Percentiles rank a stretch among this genome's conserved stretches.
Conservation (phyloP, 495 filamentous ascomycete genomes). For the Penicillium salamii region DNA sequence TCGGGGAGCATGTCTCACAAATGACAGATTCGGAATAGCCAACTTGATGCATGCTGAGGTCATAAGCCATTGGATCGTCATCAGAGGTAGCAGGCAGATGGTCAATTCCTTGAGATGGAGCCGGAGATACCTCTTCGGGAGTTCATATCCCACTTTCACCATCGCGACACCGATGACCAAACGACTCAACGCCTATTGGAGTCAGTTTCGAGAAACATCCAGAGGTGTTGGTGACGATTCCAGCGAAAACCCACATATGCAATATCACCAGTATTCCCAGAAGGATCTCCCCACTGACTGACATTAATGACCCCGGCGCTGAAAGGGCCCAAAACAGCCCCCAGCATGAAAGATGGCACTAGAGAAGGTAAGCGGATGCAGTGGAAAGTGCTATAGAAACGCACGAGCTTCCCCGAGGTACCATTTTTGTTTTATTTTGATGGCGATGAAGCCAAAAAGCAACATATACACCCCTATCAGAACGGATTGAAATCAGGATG, state of each 20-base stretch:
- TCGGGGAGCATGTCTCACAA: slow-evolving; percentile 13
- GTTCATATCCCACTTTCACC: slow-evolving; percentile 32
- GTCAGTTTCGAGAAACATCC: slow-evolving; percentile 8
- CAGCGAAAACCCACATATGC: no score
- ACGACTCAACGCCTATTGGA: slow-evolving; percentile 38
- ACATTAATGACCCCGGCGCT: slow-evolving; percentile 47
- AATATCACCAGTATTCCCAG: slow-evolving; percentile 38
- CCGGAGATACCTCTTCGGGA: slow-evolving; percentile 34
- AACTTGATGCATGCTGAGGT: slow-evolving; percentile 37
- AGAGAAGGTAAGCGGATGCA: background rate
- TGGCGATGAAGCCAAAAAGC: slow-evolving; percentile 47
- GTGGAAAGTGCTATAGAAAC: slow-evolving; percentile 13
- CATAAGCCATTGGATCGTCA: slow-evolving; percentile 36
- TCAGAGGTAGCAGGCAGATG: slow-evolving; percentile 38
- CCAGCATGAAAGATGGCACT: slow-evolving; percentile 53
- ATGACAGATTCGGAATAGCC: slow-evolving; percentile 31
- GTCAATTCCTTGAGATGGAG: slow-evolving; percentile 26
- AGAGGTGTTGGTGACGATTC: no score
- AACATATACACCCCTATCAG: slow-evolving; percentile 33
- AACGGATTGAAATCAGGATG: no score
- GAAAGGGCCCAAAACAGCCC: slow-evolving; percentile 47
- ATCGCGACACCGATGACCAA: slow-evolving; percentile 56
- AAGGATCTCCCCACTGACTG: slow-evolving; percentile 38
- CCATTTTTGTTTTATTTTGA: slow-evolving; percentile 52
- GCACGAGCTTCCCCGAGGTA: slow-evolving; percentile 57